These are phyloP conservation scores for Fusarium oligoseptatum DNA, from an alignment of 2,329 filamentous ascomycete genomes.

Conservation along the genomic window DNA sequence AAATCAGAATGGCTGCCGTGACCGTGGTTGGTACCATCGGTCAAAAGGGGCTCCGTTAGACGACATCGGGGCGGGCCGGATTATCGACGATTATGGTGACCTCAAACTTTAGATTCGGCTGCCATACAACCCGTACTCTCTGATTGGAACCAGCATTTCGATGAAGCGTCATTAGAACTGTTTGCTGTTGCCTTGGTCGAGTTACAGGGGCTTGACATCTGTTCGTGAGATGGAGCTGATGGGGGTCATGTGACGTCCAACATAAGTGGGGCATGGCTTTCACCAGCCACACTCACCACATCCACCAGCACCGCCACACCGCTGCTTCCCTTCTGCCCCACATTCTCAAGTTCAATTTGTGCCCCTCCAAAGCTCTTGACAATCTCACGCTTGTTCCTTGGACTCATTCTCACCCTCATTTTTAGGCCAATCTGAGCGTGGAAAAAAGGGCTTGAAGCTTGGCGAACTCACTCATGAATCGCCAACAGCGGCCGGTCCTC, in stretches of 20 bases:
- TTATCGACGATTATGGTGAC: neutral
- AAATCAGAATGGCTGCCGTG: neutral
- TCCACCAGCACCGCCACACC: conserved; percentile 22
- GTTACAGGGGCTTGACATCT: neutral
- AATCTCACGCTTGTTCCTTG: conserved; percentile 29
- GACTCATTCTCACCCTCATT: conserved; percentile 23
- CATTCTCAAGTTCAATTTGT: conserved; percentile 30
- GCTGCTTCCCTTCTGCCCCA: conserved; percentile 24
- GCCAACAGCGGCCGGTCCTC: conserved; percentile 54
- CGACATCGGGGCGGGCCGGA: neutral
- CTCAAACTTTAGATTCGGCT: neutral
- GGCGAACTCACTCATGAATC: conserved; percentile 51
- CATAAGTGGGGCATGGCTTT: conserved; percentile 14
- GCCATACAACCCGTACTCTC: neutral
- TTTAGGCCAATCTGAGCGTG: conserved; percentile 18
- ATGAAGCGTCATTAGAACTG: neutral
- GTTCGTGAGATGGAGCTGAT: neutral
- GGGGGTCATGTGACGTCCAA: neutral
- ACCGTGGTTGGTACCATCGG: neutral
- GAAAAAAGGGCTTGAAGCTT: conserved; percentile 18
- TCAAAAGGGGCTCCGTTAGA: neutral
- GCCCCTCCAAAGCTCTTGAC: conserved; percentile 38
- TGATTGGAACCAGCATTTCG: neutral
- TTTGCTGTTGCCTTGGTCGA: neutral
- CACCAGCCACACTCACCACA: conserved; percentile 19